Evolutionary conservation across 129 eudicot species (phyloP).

Genomic region (Silybum marianum): DNA sequence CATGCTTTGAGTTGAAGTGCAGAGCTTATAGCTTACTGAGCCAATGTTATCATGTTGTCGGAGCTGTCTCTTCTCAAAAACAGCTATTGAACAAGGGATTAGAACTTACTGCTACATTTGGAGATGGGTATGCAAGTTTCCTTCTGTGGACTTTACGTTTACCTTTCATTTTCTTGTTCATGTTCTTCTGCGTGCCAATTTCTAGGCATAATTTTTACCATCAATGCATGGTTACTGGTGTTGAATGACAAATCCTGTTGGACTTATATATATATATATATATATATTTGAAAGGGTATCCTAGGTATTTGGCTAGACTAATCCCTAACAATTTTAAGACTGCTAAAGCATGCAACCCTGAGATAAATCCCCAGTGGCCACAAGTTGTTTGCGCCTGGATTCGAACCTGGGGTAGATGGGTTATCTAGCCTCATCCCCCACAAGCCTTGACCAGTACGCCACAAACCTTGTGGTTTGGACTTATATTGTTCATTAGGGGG

Average conservation of each 20-base stretch:
- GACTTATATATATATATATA: too few species aligned
- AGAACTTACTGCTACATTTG: slow-evolving; percentile 66
- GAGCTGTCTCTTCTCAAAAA: slow-evolving; percentile 84
- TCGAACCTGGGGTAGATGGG: too few species aligned
- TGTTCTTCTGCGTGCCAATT: neutral
- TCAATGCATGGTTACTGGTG: neutral
- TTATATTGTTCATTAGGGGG: neutral
- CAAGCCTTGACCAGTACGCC: too few species aligned
- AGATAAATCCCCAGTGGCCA: too few species aligned
- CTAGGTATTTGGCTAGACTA: too few species aligned
- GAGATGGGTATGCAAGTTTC: slow-evolving; percentile 64
- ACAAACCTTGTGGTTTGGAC: too few species aligned
- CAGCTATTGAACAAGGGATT: slow-evolving; percentile 83
- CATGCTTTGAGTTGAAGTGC: slow-evolving; percentile 96
- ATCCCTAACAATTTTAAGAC: too few species aligned
- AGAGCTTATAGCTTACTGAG: slow-evolving; percentile 88
- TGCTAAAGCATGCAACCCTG: too few species aligned
- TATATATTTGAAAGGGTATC: too few species aligned
- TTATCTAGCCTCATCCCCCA: too few species aligned
- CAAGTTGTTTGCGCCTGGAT: too few species aligned
- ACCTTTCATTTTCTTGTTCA: neutral
- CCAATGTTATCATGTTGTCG: slow-evolving; percentile 97
- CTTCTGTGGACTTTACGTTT: neutral
- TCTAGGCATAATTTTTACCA: neutral
- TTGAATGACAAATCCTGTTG: neutral